Evolutionary conservation across 2,329 filamentous ascomycete species (phyloP).

Genomic region (Aureobasidium lini): DNA sequence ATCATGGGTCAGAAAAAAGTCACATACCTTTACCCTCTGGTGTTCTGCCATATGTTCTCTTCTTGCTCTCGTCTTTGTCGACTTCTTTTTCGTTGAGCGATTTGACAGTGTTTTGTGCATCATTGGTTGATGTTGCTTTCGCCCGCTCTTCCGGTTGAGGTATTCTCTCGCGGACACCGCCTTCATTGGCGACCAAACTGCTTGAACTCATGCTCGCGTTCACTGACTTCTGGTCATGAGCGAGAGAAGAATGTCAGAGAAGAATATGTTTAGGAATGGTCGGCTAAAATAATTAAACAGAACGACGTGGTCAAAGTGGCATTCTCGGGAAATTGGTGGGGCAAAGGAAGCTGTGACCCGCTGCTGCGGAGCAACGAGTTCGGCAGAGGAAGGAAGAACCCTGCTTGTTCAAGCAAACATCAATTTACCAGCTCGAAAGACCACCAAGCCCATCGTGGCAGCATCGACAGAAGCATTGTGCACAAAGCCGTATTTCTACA

Average conservation of each 20-base stretch:
- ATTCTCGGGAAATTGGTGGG: slow-evolving; percentile 7
- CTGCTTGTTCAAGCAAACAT: background rate
- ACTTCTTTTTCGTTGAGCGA: slow-evolving; percentile 44
- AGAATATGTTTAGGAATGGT: background rate
- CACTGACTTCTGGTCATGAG: background rate
- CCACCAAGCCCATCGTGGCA: background rate
- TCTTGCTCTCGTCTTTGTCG: slow-evolving; percentile 45
- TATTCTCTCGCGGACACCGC: background rate
- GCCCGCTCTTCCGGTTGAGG: slow-evolving; percentile 22
- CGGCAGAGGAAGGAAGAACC: background rate
- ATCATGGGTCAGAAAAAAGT: background rate
- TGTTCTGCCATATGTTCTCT: slow-evolving; percentile 85
- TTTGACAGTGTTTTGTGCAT: slow-evolving; percentile 41
- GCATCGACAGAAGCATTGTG: background rate
- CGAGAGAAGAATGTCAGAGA: background rate
- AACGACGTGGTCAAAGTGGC: slow-evolving; percentile 10
- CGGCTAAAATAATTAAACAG: background rate
- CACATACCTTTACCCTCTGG: slow-evolving; percentile 80
- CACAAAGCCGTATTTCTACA: too few relatives aligned
- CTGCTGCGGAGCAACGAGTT: background rate
- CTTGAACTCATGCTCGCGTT: background rate
- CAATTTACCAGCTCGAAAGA: background rate
- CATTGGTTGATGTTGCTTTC: slow-evolving; percentile 27
- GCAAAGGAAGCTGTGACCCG: slow-evolving; percentile 10
- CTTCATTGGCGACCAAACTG: background rate